Evolutionary conservation across 345 rosid genomes (phyloP).

Genomic region (Clarkia xantiana): DNA sequence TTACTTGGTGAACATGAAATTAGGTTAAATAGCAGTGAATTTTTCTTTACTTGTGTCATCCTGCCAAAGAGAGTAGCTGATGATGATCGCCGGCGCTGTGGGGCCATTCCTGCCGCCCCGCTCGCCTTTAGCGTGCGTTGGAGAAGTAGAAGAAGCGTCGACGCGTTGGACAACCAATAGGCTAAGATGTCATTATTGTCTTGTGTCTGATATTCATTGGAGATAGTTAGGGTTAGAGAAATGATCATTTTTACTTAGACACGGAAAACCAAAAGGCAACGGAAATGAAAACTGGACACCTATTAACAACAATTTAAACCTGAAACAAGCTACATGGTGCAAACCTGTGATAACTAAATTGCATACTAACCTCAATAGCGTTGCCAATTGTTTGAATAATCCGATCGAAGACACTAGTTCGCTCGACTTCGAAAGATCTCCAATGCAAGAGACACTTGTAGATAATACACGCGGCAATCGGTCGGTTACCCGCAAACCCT

Average conservation of each 20-base stretch:
- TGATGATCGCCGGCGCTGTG: slow-evolving; percentile 89
- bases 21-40: not conserved
- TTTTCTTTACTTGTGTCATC: slow-evolving; percentile 58
- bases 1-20: slow-evolving; percentile 1
- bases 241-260: too few species aligned
- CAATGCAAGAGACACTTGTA: slow-evolving; percentile 89
- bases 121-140: slow-evolving; percentile 90
- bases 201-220: slow-evolving; percentile 39
- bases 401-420: slow-evolving; percentile 80
- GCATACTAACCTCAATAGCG: slow-evolving; percentile 73
- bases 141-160: slow-evolving; percentile 80
- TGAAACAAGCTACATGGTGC: too few species aligned
- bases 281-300: too few species aligned
- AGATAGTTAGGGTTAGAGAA: slow-evolving; percentile 2
- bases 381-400: slow-evolving; percentile 87
- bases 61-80: slow-evolving; percentile 90
- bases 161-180: slow-evolving; percentile 90
- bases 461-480: slow-evolving; percentile 82
- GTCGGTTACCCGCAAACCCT: slow-evolving; percentile 67
- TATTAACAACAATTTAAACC: too few species aligned
- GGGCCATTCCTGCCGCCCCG: slow-evolving; percentile 94
- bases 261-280: too few species aligned
- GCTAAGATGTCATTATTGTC: slow-evolving; percentile 78
- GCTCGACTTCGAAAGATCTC: slow-evolving; percentile 95
- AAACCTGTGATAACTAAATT: too few species aligned